phyloP scores from a whole-genome alignment of 2,329 filamentous ascomycete species.

The Coleophoma eucalyptorum region DNA sequence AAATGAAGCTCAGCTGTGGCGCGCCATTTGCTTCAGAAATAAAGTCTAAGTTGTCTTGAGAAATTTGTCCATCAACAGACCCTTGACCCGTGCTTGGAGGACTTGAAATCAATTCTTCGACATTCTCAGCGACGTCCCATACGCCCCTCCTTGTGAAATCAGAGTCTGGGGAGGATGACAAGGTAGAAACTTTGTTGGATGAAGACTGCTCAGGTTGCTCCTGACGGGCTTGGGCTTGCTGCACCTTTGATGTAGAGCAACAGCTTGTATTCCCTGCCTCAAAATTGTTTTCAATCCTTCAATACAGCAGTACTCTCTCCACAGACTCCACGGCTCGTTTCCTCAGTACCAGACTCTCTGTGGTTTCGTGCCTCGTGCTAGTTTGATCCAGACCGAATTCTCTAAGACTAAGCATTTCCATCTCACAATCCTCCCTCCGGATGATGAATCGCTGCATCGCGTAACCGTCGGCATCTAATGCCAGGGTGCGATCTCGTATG shows the following conservation, averaged over 20 bases:
- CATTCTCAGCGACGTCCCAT: not conserved
- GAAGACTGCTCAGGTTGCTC: not conserved
- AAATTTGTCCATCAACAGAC: not conserved
- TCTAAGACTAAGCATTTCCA: conserved; percentile 4
- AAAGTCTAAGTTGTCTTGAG: not conserved
- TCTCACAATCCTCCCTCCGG: conserved; percentile 6
- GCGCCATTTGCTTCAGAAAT: not conserved
- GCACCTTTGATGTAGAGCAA: not conserved
- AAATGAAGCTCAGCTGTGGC: not conserved
- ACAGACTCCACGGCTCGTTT: conserved; percentile 2
- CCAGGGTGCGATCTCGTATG: conserved; percentile 85
- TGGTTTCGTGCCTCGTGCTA: not conserved
- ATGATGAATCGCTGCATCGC: not conserved
- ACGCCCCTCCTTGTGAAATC: not conserved
- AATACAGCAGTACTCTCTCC: conserved; percentile 7
- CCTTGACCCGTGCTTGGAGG: not conserved
- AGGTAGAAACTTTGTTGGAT: not conserved
- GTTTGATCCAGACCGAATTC: conserved; percentile 8
- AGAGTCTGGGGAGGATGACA: not conserved
- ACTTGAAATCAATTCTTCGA: not conserved
- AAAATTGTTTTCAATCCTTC: not conserved
- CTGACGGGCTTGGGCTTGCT: not conserved
- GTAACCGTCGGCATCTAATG: conserved; percentile 40
- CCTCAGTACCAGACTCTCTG: not conserved
- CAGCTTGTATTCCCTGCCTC: not conserved